Conservation (phyloP, 768 basidiomycete species). For the Panellus pusillus region DNA sequence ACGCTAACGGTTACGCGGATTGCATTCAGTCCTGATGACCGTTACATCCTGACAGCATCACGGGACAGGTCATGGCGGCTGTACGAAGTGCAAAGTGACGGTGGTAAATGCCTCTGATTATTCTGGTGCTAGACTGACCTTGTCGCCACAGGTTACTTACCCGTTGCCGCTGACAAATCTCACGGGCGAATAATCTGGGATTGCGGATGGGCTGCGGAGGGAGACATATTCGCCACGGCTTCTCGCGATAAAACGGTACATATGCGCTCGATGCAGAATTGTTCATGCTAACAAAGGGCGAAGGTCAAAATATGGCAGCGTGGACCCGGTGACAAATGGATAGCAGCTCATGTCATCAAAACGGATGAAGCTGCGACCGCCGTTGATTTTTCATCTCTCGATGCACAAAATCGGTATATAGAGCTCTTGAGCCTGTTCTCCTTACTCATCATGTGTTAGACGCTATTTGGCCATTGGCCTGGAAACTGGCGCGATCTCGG, state of each 20-base stretch:
- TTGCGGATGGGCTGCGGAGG: constrained; percentile 80
- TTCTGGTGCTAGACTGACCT: not conserved
- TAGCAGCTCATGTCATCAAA: constrained; percentile 58
- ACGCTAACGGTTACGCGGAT: constrained; percentile 87
- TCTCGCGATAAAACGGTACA: constrained; percentile 92
- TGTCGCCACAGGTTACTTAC: constrained; percentile 51
- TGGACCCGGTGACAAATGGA: constrained; percentile 51
- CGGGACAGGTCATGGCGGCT: constrained; percentile 92
- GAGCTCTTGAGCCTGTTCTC: not conserved
- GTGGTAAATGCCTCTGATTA: constrained; percentile 29
- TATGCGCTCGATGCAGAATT: not conserved
- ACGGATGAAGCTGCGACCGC: constrained; percentile 81
- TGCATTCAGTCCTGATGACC: constrained; percentile 86
- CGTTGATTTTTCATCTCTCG: constrained; percentile 57
- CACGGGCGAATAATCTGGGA: constrained; percentile 97
- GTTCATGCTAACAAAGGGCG: not conserved
- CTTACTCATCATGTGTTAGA: constrained; percentile 25
- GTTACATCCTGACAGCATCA: constrained; percentile 77
- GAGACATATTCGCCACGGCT: constrained; percentile 85
- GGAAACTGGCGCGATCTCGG: constrained; percentile 74
- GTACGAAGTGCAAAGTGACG: constrained; percentile 51
- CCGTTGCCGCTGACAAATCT: constrained; percentile 72
- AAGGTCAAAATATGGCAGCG: constrained; percentile 86
- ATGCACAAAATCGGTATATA: constrained; percentile 42
- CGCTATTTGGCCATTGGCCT: constrained; percentile 78